Evolutionary conservation across 768 basidiomycete genomes (phyloP).

Genomic region (Boletus barrowsii): DNA sequence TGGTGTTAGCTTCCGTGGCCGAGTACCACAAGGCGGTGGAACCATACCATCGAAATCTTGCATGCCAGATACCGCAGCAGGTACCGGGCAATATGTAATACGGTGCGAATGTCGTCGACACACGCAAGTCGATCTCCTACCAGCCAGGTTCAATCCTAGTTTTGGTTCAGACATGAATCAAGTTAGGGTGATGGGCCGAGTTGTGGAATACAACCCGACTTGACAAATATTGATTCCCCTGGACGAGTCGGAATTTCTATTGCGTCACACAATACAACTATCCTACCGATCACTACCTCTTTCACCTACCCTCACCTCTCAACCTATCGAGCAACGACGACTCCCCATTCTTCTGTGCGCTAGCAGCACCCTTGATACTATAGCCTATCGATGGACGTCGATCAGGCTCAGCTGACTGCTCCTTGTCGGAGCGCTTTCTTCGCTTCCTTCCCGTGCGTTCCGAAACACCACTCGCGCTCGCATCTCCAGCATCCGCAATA

Average conservation of each 20-base stretch:
- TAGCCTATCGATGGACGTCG: conserved; percentile 40
- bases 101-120: no score
- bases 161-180: not conserved
- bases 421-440: conserved; percentile 19
- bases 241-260: conserved; percentile 4
- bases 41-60: no score
- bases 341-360: conserved; percentile 22
- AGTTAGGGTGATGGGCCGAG: no score
- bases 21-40: no score
- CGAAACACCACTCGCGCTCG: conserved; percentile 10
- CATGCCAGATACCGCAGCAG: no score
- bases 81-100: no score
- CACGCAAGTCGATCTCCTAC: conserved; percentile 2
- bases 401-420: conserved; percentile 28
- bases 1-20: conserved; percentile 35
- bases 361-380: conserved; percentile 57
- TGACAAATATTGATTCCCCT: no score
- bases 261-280: conserved; percentile 17
- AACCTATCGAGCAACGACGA: conserved; percentile 38
- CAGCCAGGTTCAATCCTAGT: conserved; percentile 18
- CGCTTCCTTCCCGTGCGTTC: conserved; percentile 21
- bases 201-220: no score
- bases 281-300: conserved; percentile 26
- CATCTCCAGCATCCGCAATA: conserved; percentile 28
- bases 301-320: conserved; percentile 21